Evolutionary conservation across 352 stramenopile species (phyloP).

Genomic region (Pythium chondricola): DNA sequence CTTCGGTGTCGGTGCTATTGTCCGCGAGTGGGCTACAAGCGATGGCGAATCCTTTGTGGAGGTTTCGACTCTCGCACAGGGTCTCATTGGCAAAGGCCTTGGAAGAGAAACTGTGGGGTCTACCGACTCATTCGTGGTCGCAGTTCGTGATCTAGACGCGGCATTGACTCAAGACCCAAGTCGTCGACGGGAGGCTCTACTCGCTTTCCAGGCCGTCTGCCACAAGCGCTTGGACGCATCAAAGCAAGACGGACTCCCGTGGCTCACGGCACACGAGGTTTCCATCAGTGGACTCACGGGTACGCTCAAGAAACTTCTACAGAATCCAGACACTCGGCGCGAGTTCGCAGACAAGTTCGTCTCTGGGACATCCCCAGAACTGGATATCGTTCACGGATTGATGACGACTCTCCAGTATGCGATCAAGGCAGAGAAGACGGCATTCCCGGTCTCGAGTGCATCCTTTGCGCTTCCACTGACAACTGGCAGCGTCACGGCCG

Average conservation of each 20-base stretch:
- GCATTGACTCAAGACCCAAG: no score
- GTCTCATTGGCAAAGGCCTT: no score
- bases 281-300: conserved; percentile 47
- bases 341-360: conserved; percentile 33
- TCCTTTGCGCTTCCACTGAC: conserved; percentile 5
- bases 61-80: no score
- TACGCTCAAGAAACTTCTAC: conserved; percentile 29
- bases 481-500: conserved; percentile 23
- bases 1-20: conserved; percentile 40
- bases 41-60: no score
- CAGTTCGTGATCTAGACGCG: no score
- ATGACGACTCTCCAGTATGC: conserved; percentile 46
- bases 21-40: conserved; percentile 24
- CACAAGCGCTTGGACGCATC: conserved; percentile 7
- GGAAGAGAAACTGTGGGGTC: no score
- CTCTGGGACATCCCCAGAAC: not conserved
- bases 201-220: conserved; percentile 21
- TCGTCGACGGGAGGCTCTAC: no score
- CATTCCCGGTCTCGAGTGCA: conserved; percentile 42
- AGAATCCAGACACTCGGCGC: conserved; percentile 19
- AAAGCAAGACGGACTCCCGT: conserved; percentile 4
- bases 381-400: conserved; percentile 21
- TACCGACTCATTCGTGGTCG: no score
- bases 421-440: conserved; percentile 59
- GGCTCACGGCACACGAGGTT: conserved; percentile 57